Conservation (phyloP, 257 asterid genomes). For the Solanum tarapatanum region DNA sequence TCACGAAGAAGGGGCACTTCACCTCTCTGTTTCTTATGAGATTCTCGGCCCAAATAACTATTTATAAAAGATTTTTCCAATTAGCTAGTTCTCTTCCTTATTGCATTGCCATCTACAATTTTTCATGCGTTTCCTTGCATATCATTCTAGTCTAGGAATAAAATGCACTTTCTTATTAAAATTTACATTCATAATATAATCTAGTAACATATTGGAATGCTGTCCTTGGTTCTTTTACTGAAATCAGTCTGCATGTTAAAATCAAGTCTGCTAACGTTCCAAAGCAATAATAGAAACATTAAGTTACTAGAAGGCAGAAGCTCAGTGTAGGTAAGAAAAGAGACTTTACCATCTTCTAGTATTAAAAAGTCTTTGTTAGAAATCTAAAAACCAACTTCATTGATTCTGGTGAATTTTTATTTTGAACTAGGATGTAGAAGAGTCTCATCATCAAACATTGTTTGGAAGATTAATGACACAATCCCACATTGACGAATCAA, state of each 20-base stretch:
- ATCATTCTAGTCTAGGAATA: background rate
- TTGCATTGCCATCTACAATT: background rate
- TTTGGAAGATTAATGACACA: background rate
- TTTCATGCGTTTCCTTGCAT: background rate
- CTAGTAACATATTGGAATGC: background rate
- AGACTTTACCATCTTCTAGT: background rate
- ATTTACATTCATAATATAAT: background rate
- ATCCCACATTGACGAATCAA: background rate
- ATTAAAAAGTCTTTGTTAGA: background rate
- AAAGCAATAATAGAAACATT: background rate
- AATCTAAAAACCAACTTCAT: background rate
- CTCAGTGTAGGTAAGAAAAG: background rate
- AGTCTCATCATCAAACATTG: background rate
- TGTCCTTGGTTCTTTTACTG: background rate
- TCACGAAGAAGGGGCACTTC: background rate
- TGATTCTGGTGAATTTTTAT: background rate
- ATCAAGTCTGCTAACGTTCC: background rate
- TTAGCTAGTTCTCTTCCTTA: background rate
- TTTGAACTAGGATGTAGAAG: background rate
- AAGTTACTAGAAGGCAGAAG: background rate
- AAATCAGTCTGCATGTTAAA: background rate
- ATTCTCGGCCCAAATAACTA: background rate
- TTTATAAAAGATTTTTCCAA: background rate
- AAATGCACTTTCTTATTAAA: background rate
- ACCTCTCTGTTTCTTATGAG: background rate